Percentiles rank a stretch among this genome's conserved stretches.
phyloP scores from a whole-genome alignment of 306 rosid species.

The Vachellia pachyceras region DNA sequence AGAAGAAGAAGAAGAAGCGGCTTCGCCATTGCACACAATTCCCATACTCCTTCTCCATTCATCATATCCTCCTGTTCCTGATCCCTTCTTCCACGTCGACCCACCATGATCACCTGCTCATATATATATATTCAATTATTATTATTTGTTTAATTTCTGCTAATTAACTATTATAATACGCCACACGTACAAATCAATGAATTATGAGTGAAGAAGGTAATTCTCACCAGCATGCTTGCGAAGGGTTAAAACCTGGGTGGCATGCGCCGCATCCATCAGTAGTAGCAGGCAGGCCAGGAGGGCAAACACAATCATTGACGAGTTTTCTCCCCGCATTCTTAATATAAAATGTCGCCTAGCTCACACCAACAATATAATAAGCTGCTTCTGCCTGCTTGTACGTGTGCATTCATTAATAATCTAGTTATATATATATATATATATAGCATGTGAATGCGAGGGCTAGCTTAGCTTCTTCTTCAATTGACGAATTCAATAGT shows the following conservation, averaged over 20 bases:
- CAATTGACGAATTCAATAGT: neutral
- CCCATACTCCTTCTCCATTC: neutral
- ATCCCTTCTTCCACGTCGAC: too few relatives aligned
- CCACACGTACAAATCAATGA: too few relatives aligned
- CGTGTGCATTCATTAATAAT: too few relatives aligned
- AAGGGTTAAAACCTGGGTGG: neutral
- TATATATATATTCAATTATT: neutral
- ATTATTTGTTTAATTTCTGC: neutral
- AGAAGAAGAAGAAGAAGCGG: constrained; percentile 22
- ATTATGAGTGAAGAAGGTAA: too few relatives aligned
- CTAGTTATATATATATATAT: too few relatives aligned
- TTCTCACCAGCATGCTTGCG: neutral
- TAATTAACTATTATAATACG: too few relatives aligned
- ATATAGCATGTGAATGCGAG: neutral
- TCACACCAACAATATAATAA: neutral
- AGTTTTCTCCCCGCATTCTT: neutral
- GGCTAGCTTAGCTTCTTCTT: neutral
- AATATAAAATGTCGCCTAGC: neutral
- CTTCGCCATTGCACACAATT: neutral
- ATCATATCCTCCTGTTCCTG: neutral
- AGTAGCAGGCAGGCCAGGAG: neutral
- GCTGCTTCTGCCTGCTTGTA: neutral
- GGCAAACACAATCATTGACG: neutral
- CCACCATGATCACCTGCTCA: too few relatives aligned
- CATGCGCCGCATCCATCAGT: neutral